Evolutionary conservation across 305 asterid species (phyloP), one percentile per base, ranked within the genome.

Genomic region (Fraxinus platypoda): DNA sequence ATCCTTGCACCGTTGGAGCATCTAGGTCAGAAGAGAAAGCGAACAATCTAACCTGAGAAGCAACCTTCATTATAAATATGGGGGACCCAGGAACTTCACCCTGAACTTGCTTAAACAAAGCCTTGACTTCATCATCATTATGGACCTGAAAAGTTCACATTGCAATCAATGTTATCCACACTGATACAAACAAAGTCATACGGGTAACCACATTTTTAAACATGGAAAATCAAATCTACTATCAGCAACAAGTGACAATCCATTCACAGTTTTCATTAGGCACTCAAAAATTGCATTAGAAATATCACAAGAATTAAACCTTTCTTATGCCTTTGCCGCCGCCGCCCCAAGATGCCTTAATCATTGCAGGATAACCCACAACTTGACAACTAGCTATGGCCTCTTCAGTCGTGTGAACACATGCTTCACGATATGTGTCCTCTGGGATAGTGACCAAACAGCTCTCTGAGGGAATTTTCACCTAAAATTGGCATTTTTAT

Each of bases 61-160:
- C 99, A 86, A 96, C 94, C 85, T 94, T 96, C 99, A 96, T 96
- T 81, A 94, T 94, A 83, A 96, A 96, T 88, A 96, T 90, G 49
- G 99, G 99, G 84, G 99, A 96, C 35, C 98, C 99, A 64, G 99
- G 99, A 88, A 96, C 99, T 91, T 96, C 99, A 86, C 99, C 99
- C 89, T 96, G 99, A 80, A 96, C 99, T 96, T 96, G 99, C 90
- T 96, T 96, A 89, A 96, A 96, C 82, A 96, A 85, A 78, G 98
- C 99, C 90, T 85, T 93, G 84, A 96, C 97, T 88, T 96, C 99
- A 74, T 96, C 99, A 83, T 91, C 99, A 83, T 88, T 94, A 85
- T 94, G 96, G 78, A 96, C 99, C 99, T 96, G 88, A 49, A 82
- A 87, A 81, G 75, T 59, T 77, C 74, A 76, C 73, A 77, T 77